Evolutionary conservation across 345 rosid genomes (phyloP).

Genomic region (Heritiera fomes): DNA sequence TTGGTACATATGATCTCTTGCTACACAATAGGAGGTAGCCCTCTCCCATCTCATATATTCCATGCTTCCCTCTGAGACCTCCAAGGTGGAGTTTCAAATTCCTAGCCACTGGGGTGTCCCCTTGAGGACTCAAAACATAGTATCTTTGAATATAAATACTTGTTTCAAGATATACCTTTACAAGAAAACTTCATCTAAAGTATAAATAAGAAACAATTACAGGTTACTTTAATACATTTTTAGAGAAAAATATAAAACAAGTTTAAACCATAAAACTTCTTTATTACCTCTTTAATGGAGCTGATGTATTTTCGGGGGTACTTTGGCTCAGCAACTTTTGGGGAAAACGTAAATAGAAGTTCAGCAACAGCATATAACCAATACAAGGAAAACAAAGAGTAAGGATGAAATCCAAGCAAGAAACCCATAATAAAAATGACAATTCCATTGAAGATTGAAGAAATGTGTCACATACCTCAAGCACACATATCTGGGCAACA

Average conservation of each 20-base stretch:
- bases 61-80: background rate
- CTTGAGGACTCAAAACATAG: background rate
- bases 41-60: background rate
- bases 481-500: constrained; percentile 96
- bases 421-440: background rate
- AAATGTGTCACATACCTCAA: constrained; percentile 58
- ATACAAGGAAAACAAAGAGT: background rate
- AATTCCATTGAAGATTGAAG: constrained; percentile 2
- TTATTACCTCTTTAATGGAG: constrained; percentile 52
- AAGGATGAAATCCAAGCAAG: constrained; percentile 2
- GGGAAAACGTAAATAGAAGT: constrained; percentile 23
- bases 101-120: background rate
- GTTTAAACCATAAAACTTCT: constrained; percentile 8
- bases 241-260: background rate
- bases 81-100: constrained; percentile 4
- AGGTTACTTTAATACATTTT: background rate
- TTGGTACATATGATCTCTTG: background rate
- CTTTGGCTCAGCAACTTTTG: constrained; percentile 48
- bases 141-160: background rate
- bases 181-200: constrained; percentile 13
- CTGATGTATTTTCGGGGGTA: constrained; percentile 30
- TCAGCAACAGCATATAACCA: constrained; percentile 12
- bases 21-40: background rate
- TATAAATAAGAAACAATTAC: constrained; percentile 4
- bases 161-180: background rate